A percentile compares a stretch with the other conserved stretches of the same genome.
These are phyloP conservation scores for Russula sp. DNA, from an alignment of 768 basidiomycete species.

Conservation along the genomic window DNA sequence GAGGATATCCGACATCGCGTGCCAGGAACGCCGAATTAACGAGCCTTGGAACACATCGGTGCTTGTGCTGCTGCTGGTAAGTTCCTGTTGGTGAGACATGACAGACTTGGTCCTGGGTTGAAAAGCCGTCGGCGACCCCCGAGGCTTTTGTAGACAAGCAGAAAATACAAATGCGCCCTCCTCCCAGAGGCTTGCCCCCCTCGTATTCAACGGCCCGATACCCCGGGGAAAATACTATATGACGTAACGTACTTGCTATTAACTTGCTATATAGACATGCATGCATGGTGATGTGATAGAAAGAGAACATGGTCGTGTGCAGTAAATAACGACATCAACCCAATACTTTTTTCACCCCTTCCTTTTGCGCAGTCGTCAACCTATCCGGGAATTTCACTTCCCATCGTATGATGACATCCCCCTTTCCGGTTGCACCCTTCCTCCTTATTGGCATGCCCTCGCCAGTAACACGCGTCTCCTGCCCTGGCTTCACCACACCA, in stretches of 20 bases:
- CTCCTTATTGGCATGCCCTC: conserved; percentile 94
- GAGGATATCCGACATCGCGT: conserved; percentile 50
- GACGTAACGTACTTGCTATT: too few species aligned
- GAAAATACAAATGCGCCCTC: too few species aligned
- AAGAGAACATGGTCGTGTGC: background rate
- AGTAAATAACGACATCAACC: conserved; percentile 27
- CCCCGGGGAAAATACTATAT: background rate
- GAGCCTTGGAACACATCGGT: conserved; percentile 26
- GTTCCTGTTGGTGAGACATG: conserved; percentile 3
- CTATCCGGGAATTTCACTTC: conserved; percentile 78
- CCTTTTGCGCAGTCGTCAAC: conserved; percentile 72
- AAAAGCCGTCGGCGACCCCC: background rate
- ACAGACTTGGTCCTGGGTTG: background rate
- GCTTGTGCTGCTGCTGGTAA: conserved; percentile 17
- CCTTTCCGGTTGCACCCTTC: conserved; percentile 62
- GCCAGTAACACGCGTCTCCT: conserved; percentile 59
- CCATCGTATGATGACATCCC: conserved; percentile 80
- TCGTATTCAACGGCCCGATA: background rate
- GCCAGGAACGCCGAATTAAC: conserved; percentile 54
- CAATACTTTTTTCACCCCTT: conserved; percentile 67
- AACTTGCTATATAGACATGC: too few species aligned
- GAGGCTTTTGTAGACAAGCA: background rate
- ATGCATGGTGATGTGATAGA: too few species aligned
- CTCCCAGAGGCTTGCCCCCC: too few species aligned
- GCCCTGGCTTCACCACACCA: conserved; percentile 70